These are phyloP conservation scores for Candida tunisiensis DNA, from an alignment of 1,139 yeast genomes.

Conservation along the genomic window DNA sequence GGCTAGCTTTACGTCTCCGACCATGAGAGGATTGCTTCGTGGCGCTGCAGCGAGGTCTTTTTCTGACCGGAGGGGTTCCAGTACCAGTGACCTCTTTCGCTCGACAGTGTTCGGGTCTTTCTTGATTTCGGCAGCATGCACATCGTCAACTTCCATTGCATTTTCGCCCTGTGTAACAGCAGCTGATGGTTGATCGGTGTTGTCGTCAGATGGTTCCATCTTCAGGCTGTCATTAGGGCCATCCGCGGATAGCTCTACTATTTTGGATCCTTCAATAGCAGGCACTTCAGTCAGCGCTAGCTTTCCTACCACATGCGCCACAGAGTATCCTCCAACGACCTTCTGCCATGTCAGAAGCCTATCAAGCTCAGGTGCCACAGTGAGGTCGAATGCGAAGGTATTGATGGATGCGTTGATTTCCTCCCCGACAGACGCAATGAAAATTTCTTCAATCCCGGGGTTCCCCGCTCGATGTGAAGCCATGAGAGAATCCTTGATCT, in stretches of 20 bases:
- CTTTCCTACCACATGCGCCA: conserved; percentile 72
- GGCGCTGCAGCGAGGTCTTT: conserved; percentile 18
- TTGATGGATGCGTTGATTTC: conserved; percentile 37
- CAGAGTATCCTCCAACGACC: conserved; percentile 61
- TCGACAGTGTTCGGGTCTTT: conserved; percentile 4
- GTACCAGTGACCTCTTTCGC: conserved; percentile 6
- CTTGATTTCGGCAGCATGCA: background rate
- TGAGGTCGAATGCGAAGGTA: conserved; percentile 41
- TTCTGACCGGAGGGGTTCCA: conserved; percentile 14
- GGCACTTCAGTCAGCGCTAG: conserved; percentile 23
- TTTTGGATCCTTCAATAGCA: background rate
- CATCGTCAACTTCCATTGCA: background rate
- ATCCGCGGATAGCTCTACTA: too few relatives aligned
- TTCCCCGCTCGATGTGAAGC: conserved; percentile 5
- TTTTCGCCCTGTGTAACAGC: too few relatives aligned
- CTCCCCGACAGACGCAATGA: conserved; percentile 24
- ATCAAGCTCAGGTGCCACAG: conserved; percentile 53
- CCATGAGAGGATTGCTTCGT: conserved; percentile 34
- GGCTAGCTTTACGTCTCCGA: conserved; percentile 79
- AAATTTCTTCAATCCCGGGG: conserved; percentile 7
- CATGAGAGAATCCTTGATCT: conserved; percentile 4
- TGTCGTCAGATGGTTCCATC: conserved; percentile 4
- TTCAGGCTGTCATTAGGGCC: conserved; percentile 6
- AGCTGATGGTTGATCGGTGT: too few relatives aligned
- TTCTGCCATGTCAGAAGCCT: conserved; percentile 64